Conservation (phyloP, 768 basidiomycete species). For the Cyclocybe aegerita region DNA sequence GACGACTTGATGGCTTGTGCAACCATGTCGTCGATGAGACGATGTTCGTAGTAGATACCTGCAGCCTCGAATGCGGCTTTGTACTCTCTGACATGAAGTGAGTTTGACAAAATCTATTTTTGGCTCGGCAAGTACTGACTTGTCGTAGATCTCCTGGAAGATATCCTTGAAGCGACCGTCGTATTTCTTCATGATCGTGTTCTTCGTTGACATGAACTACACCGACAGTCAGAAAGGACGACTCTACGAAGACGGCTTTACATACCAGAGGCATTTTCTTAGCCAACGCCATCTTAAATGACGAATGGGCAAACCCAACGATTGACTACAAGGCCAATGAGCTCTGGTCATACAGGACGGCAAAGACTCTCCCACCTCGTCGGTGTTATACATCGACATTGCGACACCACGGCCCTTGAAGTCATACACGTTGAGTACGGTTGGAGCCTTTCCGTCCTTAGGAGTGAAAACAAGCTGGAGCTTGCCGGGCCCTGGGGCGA, state of each 20-base stretch:
- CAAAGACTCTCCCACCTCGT: constrained; percentile 54
- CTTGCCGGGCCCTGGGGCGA: constrained; percentile 91
- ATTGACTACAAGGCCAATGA: constrained; percentile 59
- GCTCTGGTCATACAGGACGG: neutral
- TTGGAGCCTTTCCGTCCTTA: constrained; percentile 64
- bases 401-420: constrained; percentile 93
- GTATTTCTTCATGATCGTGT: constrained; percentile 96
- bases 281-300: constrained; percentile 91
- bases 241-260: neutral
- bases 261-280: constrained; percentile 75
- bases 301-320: constrained; percentile 92
- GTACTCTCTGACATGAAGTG: constrained; percentile 52
- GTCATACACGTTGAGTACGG: constrained; percentile 83
- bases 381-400: constrained; percentile 98
- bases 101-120: neutral
- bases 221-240: neutral
- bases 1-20: constrained; percentile 96
- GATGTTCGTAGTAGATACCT: constrained; percentile 92
- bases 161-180: constrained; percentile 99
- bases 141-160: constrained; percentile 94
- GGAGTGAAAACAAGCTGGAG: constrained; percentile 92
- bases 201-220: constrained; percentile 97
- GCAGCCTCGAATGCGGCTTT: constrained; percentile 64
- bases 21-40: constrained; percentile 97
- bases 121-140: constrained; percentile 31